Evolutionary conservation across 176 grass and related monocot species (phyloP), one percentile per base, ranked within the genome.

Genomic region (Olyra latifolia): DNA sequence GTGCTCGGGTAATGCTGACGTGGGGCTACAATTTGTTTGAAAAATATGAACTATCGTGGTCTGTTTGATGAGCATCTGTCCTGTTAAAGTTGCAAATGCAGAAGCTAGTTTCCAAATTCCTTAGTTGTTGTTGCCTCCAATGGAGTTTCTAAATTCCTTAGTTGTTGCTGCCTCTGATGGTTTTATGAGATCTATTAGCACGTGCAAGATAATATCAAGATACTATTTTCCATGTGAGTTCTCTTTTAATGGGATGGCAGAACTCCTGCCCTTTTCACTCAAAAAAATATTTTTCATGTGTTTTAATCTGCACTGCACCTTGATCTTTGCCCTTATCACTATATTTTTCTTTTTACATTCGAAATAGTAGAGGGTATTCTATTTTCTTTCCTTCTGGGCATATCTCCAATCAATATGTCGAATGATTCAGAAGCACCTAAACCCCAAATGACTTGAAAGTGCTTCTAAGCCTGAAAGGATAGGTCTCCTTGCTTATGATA

Each of bases 181-280:
- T 84, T 59, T 46, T 69, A 69, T 46, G 27, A 63, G 45, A 63
- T 74, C 43, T 66, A 53, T 74, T 24, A 49, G 42, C 46, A 61
- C 30, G 9, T 42, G 28, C 23, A 27, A 35, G 32, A 35, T 35
- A 35, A 2, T 35, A 35, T 35, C 32, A 35, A 60, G 73, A 44
- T 60, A 24, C 4, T 46, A 76, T 62, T 46, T 15, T 62, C 32
- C 10, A 63, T 77, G 32, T 35, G 32, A 35, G 32, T 35, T 35
- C 32, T 35, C 32, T 35, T 35, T 35, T 35, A 35, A 35, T 35
- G 32, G 0, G 32, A 35, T 4, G 1, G 32, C 32, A 35, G 5
- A 35, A 4, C 32, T 35, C 32, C 32, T 35, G 32, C 32, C 32
- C 32, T 35, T 35, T 35, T 35, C 1, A 35, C 32, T 35, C 32